Conservation (phyloP, 2,329 filamentous ascomycete species). For the Epicoccum sorghinum region DNA sequence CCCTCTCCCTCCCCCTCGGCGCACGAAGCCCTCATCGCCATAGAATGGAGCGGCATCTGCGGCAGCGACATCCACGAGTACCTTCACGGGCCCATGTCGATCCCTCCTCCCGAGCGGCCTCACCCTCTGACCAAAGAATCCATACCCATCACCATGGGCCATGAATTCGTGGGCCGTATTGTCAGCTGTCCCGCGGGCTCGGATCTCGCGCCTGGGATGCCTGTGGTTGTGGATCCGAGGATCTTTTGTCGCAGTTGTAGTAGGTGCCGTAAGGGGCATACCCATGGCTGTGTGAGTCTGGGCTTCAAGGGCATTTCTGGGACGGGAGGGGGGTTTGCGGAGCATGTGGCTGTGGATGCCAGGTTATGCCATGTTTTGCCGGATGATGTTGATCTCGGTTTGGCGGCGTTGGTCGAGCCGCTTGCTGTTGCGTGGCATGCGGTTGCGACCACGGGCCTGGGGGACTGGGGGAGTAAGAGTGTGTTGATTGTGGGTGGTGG, state of each 20-base stretch:
- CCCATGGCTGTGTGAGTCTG: slow-evolving; percentile 29
- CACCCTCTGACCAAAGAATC: slow-evolving; percentile 28
- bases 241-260: slow-evolving; percentile 36
- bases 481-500: slow-evolving; percentile 38
- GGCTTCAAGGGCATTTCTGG: slow-evolving; percentile 38
- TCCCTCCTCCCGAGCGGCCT: slow-evolving; percentile 21
- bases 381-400: slow-evolving; percentile 28
- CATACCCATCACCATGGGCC: slow-evolving; percentile 38
- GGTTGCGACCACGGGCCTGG: slow-evolving; percentile 12
- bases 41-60: slow-evolving; percentile 43
- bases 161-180: slow-evolving; percentile 41
- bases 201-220: slow-evolving; percentile 28
- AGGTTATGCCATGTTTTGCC: slow-evolving; percentile 31
- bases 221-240: slow-evolving; percentile 39
- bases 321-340: slow-evolving; percentile 36
- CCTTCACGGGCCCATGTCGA: slow-evolving; percentile 24
- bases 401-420: slow-evolving; percentile 39
- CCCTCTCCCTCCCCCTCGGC: slow-evolving; percentile 27
- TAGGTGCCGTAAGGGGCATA: slow-evolving; percentile 21
- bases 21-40: slow-evolving; percentile 34
- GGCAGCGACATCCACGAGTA: slow-evolving; percentile 41
- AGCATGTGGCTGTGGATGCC: slow-evolving; percentile 30
- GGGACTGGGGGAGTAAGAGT: slow-evolving; percentile 19
- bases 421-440: slow-evolving; percentile 42
- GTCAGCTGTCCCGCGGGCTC: slow-evolving; percentile 25